A percentile compares a stretch with the other conserved stretches of the same genome.
These are phyloP conservation scores for Coemansia sp. DNA, from an alignment of 192 early-diverging fungal species.

Conservation along the genomic window DNA sequence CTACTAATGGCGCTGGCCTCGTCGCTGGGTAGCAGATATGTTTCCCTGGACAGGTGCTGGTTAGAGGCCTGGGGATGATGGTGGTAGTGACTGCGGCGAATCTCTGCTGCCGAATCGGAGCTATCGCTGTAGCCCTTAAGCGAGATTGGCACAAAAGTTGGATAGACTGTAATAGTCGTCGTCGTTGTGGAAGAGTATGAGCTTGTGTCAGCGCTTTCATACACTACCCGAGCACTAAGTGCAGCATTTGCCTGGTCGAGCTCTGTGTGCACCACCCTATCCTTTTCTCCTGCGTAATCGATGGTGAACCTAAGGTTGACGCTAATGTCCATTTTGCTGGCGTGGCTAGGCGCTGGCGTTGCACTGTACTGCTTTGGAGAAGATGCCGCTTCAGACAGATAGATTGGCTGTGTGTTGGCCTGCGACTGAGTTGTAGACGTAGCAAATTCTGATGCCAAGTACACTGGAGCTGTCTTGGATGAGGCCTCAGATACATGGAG, in stretches of 20 bases:
- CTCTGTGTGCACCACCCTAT: not conserved
- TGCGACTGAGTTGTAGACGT: not conserved
- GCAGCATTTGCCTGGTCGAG: not conserved
- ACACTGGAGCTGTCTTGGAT: not conserved
- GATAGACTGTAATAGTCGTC: not conserved
- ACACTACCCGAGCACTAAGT: not conserved
- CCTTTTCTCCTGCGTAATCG: not conserved
- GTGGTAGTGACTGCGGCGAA: not conserved
- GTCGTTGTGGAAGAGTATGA: slow-evolving; percentile 7
- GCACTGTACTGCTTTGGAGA: not conserved
- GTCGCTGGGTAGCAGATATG: not conserved
- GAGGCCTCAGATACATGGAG: not conserved
- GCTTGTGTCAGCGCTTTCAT: not conserved
- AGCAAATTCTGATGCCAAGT: not conserved
- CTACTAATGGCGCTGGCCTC: slow-evolving; percentile 3
- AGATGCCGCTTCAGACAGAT: not conserved
- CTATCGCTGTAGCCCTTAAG: not conserved
- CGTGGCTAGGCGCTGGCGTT: not conserved
- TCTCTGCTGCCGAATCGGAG: not conserved
- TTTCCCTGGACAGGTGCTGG: not conserved
- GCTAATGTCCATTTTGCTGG: not conserved
- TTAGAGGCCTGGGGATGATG: not conserved
- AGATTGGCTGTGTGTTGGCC: not conserved
- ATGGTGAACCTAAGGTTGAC: not conserved
- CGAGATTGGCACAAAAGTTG: not conserved